Base-by-base conservation (phyloP, 2,329 filamentous ascomycete species). In the Davidsoniella australis region DNA sequence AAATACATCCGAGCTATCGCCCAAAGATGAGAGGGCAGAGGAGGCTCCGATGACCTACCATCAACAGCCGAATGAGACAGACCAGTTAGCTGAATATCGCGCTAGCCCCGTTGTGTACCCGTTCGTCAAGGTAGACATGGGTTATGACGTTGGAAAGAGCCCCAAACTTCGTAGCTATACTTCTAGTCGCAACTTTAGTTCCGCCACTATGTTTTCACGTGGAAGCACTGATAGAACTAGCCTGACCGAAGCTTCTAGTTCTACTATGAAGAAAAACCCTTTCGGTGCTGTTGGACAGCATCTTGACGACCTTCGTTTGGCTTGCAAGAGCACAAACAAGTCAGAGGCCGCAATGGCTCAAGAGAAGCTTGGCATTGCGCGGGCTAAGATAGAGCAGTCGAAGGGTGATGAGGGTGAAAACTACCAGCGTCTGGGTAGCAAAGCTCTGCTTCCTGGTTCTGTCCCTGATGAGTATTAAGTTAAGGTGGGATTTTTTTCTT, bases 251-350 rank as follows among this genome's bases (percentile, higher is more conserved):
- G 29, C 29, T 33, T 33, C 29, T 33, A 33, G 29, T 33, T 33
- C 29, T 33, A 33, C 29, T 9, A 4, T 12, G 9, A 10, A 33
- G 29, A 26, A 40, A 23, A 40, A 33, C 39, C 46, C 24, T 1
- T 40, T 41, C 18, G 46, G 46, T 6, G 46, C 38, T 10, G 26
- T 48, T 18, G 46, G 46, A 5, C 39, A 48, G 39, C 20, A 48
- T 26, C 20, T 48, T 36, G 46, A 48, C 5, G 39, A 42, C 20
- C 46, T 42, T 12, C 38, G 29, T 14, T 29, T 14, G 38, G 36
- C 26, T 16, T 48, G 39, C 17, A 37, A 41, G 6, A 18, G 41
- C n/a, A 16, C 24, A 3, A 42, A 41, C 24, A 39, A 18, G 1
- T 17, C 33, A 4, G 20, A n/a, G 16, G 46, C 46, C n/a, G 5